Evolutionary conservation across 768 basidiomycete species (phyloP).

Genomic region (Leccinum uliginosum): DNA sequence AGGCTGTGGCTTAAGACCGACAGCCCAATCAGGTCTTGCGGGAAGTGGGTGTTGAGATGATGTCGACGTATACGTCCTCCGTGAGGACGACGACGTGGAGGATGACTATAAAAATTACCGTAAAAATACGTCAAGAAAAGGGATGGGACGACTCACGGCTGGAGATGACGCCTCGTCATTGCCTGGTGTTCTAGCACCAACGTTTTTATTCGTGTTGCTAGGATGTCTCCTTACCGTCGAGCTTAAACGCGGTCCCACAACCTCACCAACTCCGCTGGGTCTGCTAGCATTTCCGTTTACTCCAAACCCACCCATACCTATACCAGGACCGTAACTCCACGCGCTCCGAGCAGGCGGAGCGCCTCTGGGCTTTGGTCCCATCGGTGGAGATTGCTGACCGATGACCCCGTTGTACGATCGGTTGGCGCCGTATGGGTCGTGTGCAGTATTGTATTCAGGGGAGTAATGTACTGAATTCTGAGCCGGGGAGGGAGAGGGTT

Average conservation of each 20-base stretch:
- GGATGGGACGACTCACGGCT: slow-evolving; percentile 50
- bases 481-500: slow-evolving; percentile 23
- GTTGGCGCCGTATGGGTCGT: slow-evolving; percentile 19
- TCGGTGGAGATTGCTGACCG: slow-evolving; percentile 28
- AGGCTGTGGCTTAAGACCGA: slow-evolving; percentile 74
- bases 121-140: not conserved
- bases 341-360: slow-evolving; percentile 43
- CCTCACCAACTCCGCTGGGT: slow-evolving; percentile 35
- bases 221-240: slow-evolving; percentile 44
- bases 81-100: slow-evolving; percentile 76
- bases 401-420: slow-evolving; percentile 29
- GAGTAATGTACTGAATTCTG: slow-evolving; percentile 26
- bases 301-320: slow-evolving; percentile 43
- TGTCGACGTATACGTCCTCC: slow-evolving; percentile 69
- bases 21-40: slow-evolving; percentile 84
- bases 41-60: slow-evolving; percentile 78
- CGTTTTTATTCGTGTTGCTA: slow-evolving; percentile 48
- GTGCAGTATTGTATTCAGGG: slow-evolving; percentile 27
- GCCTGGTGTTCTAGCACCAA: slow-evolving; percentile 54
- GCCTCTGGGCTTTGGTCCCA: slow-evolving; percentile 26
- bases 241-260: slow-evolving; percentile 64
- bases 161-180: slow-evolving; percentile 76
- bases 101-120: slow-evolving; percentile 51
- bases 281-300: slow-evolving; percentile 27
- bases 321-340: slow-evolving; percentile 73